Evolutionary conservation across 2,329 filamentous ascomycete genomes (phyloP).

Genomic region (Pyrenophora teres): DNA sequence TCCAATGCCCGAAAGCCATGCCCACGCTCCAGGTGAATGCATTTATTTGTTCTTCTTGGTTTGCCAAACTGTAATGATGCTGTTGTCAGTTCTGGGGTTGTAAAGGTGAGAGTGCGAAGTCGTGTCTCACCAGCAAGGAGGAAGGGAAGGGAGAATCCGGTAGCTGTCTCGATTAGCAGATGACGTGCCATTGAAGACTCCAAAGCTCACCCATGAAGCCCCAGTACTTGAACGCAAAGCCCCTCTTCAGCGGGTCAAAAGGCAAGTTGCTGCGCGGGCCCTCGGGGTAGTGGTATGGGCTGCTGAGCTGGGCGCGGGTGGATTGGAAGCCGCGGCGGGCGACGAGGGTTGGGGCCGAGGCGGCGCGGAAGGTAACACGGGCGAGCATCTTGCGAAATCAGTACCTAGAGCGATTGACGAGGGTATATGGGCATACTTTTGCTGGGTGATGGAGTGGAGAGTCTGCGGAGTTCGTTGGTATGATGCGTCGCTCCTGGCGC

Average conservation of each 20-base stretch:
- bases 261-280: conserved; percentile 93
- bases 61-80: conserved; percentile 63
- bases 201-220: conserved; percentile 68
- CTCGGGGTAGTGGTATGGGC: conserved; percentile 98
- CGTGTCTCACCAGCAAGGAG: conserved; percentile 64
- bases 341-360: conserved; percentile 65
- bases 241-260: conserved; percentile 92
- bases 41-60: conserved; percentile 63
- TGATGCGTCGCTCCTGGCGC: conserved; percentile 5
- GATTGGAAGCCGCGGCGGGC: conserved; percentile 93
- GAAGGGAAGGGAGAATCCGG: conserved; percentile 65
- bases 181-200: conserved; percentile 5
- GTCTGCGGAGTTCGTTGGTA: conserved; percentile 25
- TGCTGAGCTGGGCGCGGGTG: conserved; percentile 81
- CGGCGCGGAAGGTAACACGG: conserved; percentile 65
- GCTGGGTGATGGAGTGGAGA: conserved; percentile 34
- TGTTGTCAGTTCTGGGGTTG: conserved; percentile 25
- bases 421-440: conserved; percentile 32
- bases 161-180: conserved; percentile 55
- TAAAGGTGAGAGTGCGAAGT: neutral
- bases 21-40: conserved; percentile 16
- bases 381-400: conserved; percentile 75
- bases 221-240: conserved; percentile 85
- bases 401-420: conserved; percentile 33
- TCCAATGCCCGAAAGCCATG: conserved; percentile 22